Evolutionary conservation across 1,139 yeast genomes (phyloP), one percentile per base, ranked within the genome.

Genomic region (Protomyces lactucae-debilis): DNA sequence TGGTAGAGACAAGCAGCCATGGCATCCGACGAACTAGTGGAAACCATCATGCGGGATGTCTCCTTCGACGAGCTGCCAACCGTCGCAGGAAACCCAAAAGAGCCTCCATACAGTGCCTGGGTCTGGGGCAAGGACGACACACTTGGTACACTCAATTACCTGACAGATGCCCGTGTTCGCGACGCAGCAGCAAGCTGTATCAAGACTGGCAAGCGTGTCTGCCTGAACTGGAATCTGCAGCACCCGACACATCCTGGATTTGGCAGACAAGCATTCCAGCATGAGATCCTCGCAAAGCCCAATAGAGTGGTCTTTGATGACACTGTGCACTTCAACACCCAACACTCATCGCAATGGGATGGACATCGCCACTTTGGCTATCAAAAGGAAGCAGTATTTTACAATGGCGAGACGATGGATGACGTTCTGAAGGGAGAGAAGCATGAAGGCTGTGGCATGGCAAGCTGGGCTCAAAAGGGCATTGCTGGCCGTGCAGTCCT

Each of bases 291-390:
- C 28, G 57, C 45, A 25, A 54, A 46, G 55, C 23, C 48, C 10
- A 53, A 54, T 48, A 37, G 59, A n/a, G 36, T 36, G 37, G 64
- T 64, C 37, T 54, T 64, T 57, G 77, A 74, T 66, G 77, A 74
- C 57, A 70, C 69, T 48, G 67, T 70, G 35, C 63, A 54, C 40
- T 65, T 74, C 64, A 74, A 74, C 66, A 74, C 77, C 4, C 77
- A 74, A 60, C 67, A 69, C 12, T 70, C 74, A 12, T 71, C 75
- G 6, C 77, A 74, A 66, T 74, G 76, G 76, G 77, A 74, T 60
- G 76, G 76, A 9, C 67, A 74, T 60, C 66, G 76, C 23, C 77
- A 74, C 64, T 68, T 69, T 63, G 59, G 73, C 56, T 68, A 71
- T 64, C 70, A 60, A 48, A 52, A 64, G 39, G 59, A 60, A 43